Conservation (phyloP, 441 rosid species). For the Pelargonium citronellum region DNA sequence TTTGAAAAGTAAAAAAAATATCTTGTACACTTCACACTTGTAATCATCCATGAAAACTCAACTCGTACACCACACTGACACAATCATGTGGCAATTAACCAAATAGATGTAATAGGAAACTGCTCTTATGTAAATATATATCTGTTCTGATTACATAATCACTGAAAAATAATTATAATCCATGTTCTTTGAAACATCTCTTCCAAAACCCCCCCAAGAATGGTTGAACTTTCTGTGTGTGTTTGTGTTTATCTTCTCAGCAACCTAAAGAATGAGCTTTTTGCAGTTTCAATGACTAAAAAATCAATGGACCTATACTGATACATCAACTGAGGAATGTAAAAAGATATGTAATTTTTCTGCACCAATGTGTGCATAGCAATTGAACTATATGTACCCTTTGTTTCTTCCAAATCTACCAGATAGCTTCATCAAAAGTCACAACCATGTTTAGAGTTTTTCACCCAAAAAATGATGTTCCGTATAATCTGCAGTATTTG, state of each 20-base stretch:
- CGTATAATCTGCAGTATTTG: constrained; percentile 28
- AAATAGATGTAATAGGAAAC: no score
- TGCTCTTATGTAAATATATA: no score
- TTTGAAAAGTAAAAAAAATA: no score
- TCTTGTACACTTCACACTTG: no score
- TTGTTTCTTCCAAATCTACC: neutral
- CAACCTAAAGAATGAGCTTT: neutral
- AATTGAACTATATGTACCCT: neutral
- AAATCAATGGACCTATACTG: neutral
- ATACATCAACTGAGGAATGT: neutral
- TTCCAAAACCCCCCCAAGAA: neutral
- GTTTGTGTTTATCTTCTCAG: constrained; percentile 5
- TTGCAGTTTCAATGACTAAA: neutral
- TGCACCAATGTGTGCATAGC: neutral
- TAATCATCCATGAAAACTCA: no score
- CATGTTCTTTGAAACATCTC: neutral
- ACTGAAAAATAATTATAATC: neutral
- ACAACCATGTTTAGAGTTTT: neutral
- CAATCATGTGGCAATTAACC: no score
- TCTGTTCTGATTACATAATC: neutral
- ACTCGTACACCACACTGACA: no score
- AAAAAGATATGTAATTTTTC: neutral
- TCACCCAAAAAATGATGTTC: constrained; percentile 10
- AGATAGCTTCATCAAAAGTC: constrained; percentile 8
- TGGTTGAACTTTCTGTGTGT: neutral